Conservation (phyloP, 2,329 filamentous ascomycete species). For the Plectosphaerella cucumerina region DNA sequence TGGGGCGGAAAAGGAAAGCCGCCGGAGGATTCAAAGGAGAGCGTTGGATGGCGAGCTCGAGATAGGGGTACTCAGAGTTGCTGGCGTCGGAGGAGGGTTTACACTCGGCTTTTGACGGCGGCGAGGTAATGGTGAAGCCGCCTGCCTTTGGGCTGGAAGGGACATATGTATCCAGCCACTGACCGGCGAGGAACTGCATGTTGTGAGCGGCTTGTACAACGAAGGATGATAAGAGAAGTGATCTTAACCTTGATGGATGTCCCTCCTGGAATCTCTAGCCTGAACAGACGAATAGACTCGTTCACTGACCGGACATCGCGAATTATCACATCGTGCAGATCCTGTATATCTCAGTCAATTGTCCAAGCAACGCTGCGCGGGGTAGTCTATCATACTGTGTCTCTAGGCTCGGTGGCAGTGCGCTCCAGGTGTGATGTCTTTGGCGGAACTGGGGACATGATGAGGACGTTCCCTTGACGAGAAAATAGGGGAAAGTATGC, state of each 20-base stretch:
- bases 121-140: conserved; percentile 83
- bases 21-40: conserved; percentile 69
- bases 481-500: background rate
- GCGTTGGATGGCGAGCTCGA: conserved; percentile 76
- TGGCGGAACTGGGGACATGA: background rate
- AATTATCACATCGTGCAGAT: conserved; percentile 59
- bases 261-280: conserved; percentile 50
- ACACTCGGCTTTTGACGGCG: conserved; percentile 51
- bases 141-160: conserved; percentile 67
- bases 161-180: conserved; percentile 83
- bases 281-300: conserved; percentile 62
- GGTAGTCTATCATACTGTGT: conserved; percentile 36
- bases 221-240: no score
- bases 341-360: conserved; percentile 21
- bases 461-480: background rate
- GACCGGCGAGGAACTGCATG: conserved; percentile 68
- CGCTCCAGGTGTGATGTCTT: conserved; percentile 58
- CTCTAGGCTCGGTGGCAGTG: conserved; percentile 70
- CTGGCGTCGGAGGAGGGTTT: background rate
- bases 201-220: no score
- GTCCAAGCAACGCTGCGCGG: background rate
- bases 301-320: conserved; percentile 61
- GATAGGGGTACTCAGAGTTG: conserved; percentile 34
- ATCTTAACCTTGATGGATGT: conserved; percentile 41
- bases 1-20: conserved; percentile 67